Conservation (phyloP, 495 filamentous ascomycete species). For the Xylaria bambusicola region DNA sequence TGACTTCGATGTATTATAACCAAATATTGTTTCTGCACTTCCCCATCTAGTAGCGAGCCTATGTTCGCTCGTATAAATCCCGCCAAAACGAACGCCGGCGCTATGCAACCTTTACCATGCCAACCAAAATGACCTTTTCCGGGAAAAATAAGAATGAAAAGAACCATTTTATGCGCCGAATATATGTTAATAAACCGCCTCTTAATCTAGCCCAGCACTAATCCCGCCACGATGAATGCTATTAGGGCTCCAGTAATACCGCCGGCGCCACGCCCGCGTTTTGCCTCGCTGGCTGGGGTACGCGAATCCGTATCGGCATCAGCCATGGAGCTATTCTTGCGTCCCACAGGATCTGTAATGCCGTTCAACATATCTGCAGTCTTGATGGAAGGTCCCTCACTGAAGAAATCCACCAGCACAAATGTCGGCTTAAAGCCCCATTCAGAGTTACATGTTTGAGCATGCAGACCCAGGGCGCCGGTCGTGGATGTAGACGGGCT, state of each 20-base stretch:
- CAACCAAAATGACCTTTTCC: background rate
- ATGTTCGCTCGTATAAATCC: background rate
- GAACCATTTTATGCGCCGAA: background rate
- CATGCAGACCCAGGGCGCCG: slow-evolving; percentile 63
- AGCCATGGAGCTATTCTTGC: slow-evolving; percentile 23
- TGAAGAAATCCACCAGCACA: slow-evolving; percentile 68
- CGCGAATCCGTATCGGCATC: slow-evolving; percentile 10
- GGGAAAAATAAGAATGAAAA: background rate
- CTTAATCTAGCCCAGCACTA: slow-evolving; percentile 27
- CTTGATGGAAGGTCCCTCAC: slow-evolving; percentile 59
- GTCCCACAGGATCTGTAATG: slow-evolving; percentile 42
- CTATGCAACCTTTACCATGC: slow-evolving; percentile 25
- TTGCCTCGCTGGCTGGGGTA: slow-evolving; percentile 12
- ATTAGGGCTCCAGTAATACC: slow-evolving; percentile 30
- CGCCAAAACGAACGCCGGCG: slow-evolving; percentile 29
- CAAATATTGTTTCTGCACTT: background rate
- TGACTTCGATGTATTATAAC: background rate
- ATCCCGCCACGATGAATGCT: slow-evolving; percentile 33
- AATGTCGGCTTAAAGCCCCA: slow-evolving; percentile 59
- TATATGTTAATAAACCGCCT: background rate
- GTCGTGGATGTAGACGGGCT: slow-evolving; percentile 37
- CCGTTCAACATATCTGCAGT: slow-evolving; percentile 63
- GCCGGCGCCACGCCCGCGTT: slow-evolving; percentile 6
- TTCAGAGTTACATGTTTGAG: slow-evolving; percentile 49
- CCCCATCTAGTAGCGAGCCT: background rate